phyloP scores from a whole-genome alignment of 768 basidiomycete species.

The Pleurotus sapidus region DNA sequence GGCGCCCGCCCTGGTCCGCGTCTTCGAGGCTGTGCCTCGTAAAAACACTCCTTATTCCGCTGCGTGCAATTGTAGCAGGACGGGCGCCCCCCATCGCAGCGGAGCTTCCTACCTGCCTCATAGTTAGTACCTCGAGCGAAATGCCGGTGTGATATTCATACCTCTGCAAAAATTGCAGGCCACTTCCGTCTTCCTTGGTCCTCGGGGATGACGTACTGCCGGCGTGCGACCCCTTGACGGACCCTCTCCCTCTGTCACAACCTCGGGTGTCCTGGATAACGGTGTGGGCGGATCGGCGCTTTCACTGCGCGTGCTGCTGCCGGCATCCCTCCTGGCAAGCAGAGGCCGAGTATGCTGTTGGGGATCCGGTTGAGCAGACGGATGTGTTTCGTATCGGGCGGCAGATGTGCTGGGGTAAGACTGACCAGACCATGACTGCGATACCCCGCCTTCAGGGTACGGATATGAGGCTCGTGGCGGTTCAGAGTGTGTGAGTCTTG shows the following conservation, averaged over 20 bases:
- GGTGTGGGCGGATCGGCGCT: constrained; percentile 2
- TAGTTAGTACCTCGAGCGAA: not conserved
- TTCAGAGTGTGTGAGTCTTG: not conserved
- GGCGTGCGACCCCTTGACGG: constrained; percentile 5
- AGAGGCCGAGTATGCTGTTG: constrained; percentile 3
- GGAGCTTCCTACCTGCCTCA: constrained; percentile 63
- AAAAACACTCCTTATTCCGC: constrained; percentile 29
- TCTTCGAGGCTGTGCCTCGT: constrained; percentile 34
- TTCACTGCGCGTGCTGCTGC: constrained; percentile 1
- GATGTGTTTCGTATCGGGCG: constrained; percentile 5
- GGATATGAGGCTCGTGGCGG: not conserved
- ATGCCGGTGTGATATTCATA: constrained; percentile 21
- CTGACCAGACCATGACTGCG: constrained; percentile 8
- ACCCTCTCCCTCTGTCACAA: constrained; percentile 2
- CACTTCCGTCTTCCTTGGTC: constrained; percentile 50
- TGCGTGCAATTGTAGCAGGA: constrained; percentile 60
- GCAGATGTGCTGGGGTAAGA: constrained; percentile 8
- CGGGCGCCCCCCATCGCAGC: constrained; percentile 67
- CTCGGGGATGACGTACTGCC: constrained; percentile 5
- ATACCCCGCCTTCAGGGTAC: not conserved
- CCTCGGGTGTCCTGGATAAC: constrained; percentile 2
- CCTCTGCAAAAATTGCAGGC: constrained; percentile 83
- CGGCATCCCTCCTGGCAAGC: not conserved
- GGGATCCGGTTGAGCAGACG: constrained; percentile 8
- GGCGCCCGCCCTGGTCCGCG: constrained; percentile 77